Percentiles rank a stretch among this genome's conserved stretches.
Evolutionary conservation across 768 basidiomycete genomes (phyloP).

Genomic region (Leccinum variicolor): DNA sequence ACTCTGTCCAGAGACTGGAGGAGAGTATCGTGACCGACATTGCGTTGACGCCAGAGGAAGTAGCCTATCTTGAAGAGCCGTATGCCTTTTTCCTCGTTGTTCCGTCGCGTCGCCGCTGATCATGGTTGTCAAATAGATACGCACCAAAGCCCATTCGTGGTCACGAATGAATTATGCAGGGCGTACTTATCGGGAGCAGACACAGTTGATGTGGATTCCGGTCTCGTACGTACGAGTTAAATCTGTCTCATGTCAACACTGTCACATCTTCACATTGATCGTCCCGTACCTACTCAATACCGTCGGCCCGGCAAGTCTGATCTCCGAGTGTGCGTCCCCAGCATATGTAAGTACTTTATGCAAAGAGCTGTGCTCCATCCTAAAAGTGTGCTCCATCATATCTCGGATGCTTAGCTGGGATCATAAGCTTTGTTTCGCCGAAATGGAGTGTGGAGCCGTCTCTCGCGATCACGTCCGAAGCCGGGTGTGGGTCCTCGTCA

Average conservation of each 20-base stretch:
- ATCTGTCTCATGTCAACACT: no score
- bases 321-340: no score
- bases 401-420: slow-evolving; percentile 19
- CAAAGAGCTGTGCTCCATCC: not conserved
- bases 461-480: no score
- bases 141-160: slow-evolving; percentile 17
- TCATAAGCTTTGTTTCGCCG: slow-evolving; percentile 24
- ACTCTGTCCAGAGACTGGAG: slow-evolving; percentile 28
- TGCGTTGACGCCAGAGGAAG: slow-evolving; percentile 29
- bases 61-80: slow-evolving; percentile 30
- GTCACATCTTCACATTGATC: no score
- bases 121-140: slow-evolving; percentile 7
- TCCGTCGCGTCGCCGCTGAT: not conserved
- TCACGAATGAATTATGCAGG: slow-evolving; percentile 4
- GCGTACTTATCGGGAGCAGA: no score
- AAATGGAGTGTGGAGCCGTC: no score
- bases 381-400: not conserved
- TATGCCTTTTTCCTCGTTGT: slow-evolving; percentile 6
- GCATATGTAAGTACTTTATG: no score
- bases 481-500: no score
- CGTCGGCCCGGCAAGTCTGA: no score
- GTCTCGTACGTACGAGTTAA: no score
- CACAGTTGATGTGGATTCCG: no score
- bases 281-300: no score
- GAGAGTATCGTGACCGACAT: slow-evolving; percentile 27